These are phyloP conservation scores for Oryza rufipogon DNA, from an alignment of 176 grass and related monocot species.

Conservation along the genomic window DNA sequence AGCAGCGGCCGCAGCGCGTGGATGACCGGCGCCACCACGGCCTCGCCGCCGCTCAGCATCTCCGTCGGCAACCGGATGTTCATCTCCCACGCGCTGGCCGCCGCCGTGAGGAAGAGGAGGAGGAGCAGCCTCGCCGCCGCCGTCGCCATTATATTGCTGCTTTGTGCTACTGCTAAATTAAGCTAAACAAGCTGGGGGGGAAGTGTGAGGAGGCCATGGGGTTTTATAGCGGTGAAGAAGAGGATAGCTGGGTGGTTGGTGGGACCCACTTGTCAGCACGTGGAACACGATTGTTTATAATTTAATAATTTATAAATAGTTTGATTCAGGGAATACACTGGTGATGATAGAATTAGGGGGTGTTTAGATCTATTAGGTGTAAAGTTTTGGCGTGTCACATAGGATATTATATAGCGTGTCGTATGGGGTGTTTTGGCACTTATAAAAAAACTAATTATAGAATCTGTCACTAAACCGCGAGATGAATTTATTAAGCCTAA, in stretches of 20 bases:
- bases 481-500: too few relatives aligned
- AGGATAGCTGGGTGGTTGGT: too few relatives aligned
- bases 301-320: too few relatives aligned
- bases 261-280: too few relatives aligned
- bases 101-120: neutral
- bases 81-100: neutral
- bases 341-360: too few relatives aligned
- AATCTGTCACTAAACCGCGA: too few relatives aligned
- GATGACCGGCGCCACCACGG: slow-evolving; percentile 8
- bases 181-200: too few relatives aligned
- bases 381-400: too few relatives aligned
- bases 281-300: too few relatives aligned
- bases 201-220: neutral
- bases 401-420: rapidly evolving
- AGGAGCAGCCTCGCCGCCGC: neutral
- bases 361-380: too few relatives aligned
- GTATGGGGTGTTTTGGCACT: rapidly evolving
- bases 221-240: neutral
- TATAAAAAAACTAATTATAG: too few relatives aligned
- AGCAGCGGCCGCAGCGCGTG: slow-evolving; percentile 43
- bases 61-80: neutral
- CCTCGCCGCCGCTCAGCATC: neutral
- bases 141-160: neutral
- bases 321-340: too few relatives aligned
- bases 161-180: neutral